A percentile compares a stretch with the other conserved stretches of the same genome.
Conservation (phyloP, 2,329 filamentous ascomycete genomes). For the Xylaria sp. region DNA sequence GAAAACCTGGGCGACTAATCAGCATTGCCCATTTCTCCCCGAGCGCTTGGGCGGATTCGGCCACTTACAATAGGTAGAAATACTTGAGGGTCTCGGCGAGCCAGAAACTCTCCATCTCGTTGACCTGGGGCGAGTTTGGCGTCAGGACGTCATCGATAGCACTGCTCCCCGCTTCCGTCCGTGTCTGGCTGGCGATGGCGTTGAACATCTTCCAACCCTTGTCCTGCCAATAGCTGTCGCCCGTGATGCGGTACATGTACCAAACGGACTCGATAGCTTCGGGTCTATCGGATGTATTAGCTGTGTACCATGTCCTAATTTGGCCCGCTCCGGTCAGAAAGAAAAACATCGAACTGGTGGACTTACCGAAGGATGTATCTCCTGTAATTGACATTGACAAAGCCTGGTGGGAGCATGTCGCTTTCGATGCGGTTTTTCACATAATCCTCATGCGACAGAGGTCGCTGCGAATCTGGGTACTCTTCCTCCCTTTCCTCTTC, state of each 20-base stretch:
- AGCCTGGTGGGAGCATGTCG: conserved; percentile 54
- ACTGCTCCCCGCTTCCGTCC: conserved; percentile 68
- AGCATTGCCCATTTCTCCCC: not conserved
- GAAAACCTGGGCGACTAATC: conserved; percentile 28
- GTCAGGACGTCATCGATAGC: conserved; percentile 67
- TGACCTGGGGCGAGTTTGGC: conserved; percentile 46
- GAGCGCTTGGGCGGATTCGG: not conserved
- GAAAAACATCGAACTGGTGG: not conserved
- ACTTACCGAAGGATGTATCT: conserved; percentile 66
- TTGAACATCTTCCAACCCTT: conserved; percentile 87
- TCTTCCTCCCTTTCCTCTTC: conserved; percentile 24
- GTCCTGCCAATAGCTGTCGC: conserved; percentile 73
- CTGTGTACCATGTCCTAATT: not conserved
- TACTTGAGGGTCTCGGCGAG: conserved; percentile 90
- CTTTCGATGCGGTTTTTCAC: conserved; percentile 49
- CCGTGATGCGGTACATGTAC: conserved; percentile 89
- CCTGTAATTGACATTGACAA: conserved; percentile 46
- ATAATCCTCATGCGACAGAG: conserved; percentile 57
- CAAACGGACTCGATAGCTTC: conserved; percentile 89
- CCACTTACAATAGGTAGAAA: conserved; percentile 79
- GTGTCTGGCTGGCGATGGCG: conserved; percentile 67
- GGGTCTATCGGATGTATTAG: conserved; percentile 53
- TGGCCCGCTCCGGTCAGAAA: not conserved
- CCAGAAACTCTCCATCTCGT: conserved; percentile 90
- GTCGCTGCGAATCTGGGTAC: conserved; percentile 41